phyloP scores from a whole-genome alignment of 345 rosid species.

The Passiflora organensis region DNA sequence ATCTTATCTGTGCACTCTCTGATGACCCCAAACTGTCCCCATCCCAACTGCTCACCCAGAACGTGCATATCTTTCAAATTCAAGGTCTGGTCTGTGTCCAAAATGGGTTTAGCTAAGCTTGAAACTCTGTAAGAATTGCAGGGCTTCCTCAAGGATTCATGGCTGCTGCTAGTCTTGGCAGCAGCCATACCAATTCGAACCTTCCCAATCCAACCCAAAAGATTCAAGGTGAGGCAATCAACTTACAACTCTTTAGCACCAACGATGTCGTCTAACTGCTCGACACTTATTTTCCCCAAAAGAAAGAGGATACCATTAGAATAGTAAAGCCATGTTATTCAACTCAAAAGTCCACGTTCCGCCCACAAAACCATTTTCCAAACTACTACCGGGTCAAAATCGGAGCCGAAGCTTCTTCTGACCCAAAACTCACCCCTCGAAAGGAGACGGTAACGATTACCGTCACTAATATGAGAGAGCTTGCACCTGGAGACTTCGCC shows the following conservation, averaged over 20 bases:
- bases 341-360: constrained; percentile 4
- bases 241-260: not conserved
- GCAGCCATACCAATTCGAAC: constrained; percentile 47
- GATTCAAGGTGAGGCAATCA: constrained; percentile 1
- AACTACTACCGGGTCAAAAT: constrained; percentile 16
- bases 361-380: constrained; percentile 7
- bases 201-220: constrained; percentile 16
- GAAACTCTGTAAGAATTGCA: constrained; percentile 40
- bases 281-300: not conserved
- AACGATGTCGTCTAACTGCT: not conserved
- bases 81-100: constrained; percentile 42
- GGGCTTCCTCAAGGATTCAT: constrained; percentile 26
- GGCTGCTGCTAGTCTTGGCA: constrained; percentile 35
- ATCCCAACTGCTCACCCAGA: constrained; percentile 58
- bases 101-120: constrained; percentile 38
- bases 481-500: not conserved
- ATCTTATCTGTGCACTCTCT: constrained; percentile 54
- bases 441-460: constrained; percentile 9
- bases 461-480: not conserved
- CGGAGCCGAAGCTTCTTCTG: constrained; percentile 15
- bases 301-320: not conserved
- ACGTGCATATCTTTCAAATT: constrained; percentile 44
- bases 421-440: constrained; percentile 3
- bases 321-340: not conserved
- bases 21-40: constrained; percentile 71